A percentile compares a stretch with the other conserved stretches of the same genome.
Conservation (phyloP, 2,329 filamentous ascomycete species). For the Neoascochyta sp. region DNA sequence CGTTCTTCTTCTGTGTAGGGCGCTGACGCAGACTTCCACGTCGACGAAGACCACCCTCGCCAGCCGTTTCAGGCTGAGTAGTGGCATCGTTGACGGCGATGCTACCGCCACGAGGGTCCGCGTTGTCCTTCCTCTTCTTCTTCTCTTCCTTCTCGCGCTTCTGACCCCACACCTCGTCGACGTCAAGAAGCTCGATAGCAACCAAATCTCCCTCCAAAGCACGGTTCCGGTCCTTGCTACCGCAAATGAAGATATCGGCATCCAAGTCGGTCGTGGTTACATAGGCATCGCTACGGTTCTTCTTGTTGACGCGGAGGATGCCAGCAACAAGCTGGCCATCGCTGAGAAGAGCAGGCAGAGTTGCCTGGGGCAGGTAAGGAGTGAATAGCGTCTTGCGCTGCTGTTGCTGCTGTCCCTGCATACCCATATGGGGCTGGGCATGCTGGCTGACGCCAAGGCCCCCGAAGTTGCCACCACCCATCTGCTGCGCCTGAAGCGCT, state of each 20-base stretch:
- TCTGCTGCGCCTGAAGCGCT: slow-evolving; percentile 82
- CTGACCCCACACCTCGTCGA: slow-evolving; percentile 97
- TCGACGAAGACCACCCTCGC: slow-evolving; percentile 82
- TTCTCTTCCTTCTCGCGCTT: slow-evolving; percentile 99
- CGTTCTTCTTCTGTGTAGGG: slow-evolving; percentile 99
- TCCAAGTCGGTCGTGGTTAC: slow-evolving; percentile 93
- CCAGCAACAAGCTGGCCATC: slow-evolving; percentile 95
- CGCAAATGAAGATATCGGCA: slow-evolving; percentile 98
- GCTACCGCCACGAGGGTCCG: slow-evolving; percentile 78
- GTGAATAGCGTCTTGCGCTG: slow-evolving; percentile 98
- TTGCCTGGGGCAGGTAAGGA: slow-evolving; percentile 92
- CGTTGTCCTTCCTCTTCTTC: slow-evolving; percentile 99
- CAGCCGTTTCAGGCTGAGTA: slow-evolving; percentile 55
- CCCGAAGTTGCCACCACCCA: slow-evolving; percentile 68
- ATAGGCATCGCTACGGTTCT: slow-evolving; percentile 97
- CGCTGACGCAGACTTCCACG: slow-evolving; percentile 94
- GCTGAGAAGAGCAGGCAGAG: slow-evolving; percentile 80
- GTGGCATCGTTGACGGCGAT: slow-evolving; percentile 64
- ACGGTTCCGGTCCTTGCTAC: slow-evolving; percentile 97
- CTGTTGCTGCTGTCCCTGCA: slow-evolving; percentile 81
- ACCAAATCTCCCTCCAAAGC: slow-evolving; percentile 94
- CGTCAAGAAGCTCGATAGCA: slow-evolving; percentile 91
- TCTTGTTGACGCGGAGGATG: slow-evolving; percentile 98
- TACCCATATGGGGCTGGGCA: slow-evolving; percentile 59
- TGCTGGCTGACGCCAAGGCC: slow-evolving; percentile 68